Base-by-base conservation (phyloP, 2,329 filamentous ascomycete species). In the Botrytis pseudocinerea region DNA sequence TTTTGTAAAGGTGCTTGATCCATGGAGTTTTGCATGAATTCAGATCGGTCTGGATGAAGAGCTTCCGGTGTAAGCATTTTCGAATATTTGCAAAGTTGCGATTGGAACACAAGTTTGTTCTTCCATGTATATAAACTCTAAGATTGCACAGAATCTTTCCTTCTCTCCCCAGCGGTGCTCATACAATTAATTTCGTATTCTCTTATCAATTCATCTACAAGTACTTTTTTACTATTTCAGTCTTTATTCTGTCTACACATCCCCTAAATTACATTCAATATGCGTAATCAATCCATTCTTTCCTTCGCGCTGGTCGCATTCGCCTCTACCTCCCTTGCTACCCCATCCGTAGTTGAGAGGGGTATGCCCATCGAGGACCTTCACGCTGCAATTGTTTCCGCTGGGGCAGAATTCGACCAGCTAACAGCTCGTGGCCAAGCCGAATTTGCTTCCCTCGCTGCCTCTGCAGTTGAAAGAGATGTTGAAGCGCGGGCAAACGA, bases 301-400 rank as follows among this genome's bases (percentile, higher is more conserved):
- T 71, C 60, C 38, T 60, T 71, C 54, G 69, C 69, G 69, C 69
- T 71, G 60, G 69, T 71, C 69, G 69, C 69, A 71, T 71, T 71
- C 8, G 69, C 60, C 35, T 28, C 60, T 35, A 71, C 69, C 62
- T 57, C 60, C 18, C 28, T 71, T 51, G 60, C 69, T 57, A 64
- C 69, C 18, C 25, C 63, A 38, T 46, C 44, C 10, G n/a, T 65
- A 10, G 40, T 32, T 28, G 60, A 46, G 44, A 42, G 69, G 22
- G 69, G 59, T 4, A 70, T 70, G 69, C 57, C 69, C 18, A 40
- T 70, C 18, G 69, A 57, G 1, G 69, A 71, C 25, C 60, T 71
- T 35, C 69, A 71, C 28, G 42, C 60, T 18, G 60, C 69, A 54
- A 71, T 65, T 28, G 60, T 65, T 32, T 54, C 61, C 42, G 46